These are phyloP conservation scores for Diplodia intermedia DNA, from an alignment of 2,329 filamentous ascomycete species.

Conservation along the genomic window DNA sequence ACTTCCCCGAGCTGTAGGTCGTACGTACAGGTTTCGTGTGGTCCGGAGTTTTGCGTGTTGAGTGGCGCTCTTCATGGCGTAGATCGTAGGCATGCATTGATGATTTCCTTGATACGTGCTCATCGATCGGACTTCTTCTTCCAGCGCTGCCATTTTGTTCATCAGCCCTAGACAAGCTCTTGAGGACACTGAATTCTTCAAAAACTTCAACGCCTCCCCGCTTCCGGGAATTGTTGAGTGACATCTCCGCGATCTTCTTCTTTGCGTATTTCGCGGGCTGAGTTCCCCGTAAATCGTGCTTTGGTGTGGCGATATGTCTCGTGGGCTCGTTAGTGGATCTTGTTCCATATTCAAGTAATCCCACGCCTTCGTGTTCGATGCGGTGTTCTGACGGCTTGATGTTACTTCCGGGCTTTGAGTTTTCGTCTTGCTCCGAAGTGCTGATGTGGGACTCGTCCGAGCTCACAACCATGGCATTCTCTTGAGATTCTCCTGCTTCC, in stretches of 20 bases:
- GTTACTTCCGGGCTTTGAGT: neutral
- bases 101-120: neutral
- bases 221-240: too few relatives aligned
- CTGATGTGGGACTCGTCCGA: neutral
- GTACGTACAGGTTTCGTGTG: neutral
- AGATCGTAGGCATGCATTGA: neutral
- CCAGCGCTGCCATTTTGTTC: neutral
- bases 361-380: neutral
- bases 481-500: neutral
- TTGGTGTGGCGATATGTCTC: neutral
- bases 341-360: neutral
- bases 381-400: neutral
- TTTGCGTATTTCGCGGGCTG: too few relatives aligned
- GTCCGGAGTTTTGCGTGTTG: neutral
- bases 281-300: too few relatives aligned
- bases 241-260: too few relatives aligned
- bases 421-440: neutral
- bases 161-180: neutral
- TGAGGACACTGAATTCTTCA: too few relatives aligned
- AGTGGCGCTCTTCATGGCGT: neutral
- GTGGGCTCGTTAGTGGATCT: neutral
- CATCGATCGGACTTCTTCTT: neutral
- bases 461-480: neutral
- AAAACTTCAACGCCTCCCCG: too few relatives aligned
- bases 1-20: constrained; percentile 1